These are phyloP conservation scores for Neurospora sublineolata DNA, from an alignment of 495 filamentous ascomycete species.

Conservation along the genomic window DNA sequence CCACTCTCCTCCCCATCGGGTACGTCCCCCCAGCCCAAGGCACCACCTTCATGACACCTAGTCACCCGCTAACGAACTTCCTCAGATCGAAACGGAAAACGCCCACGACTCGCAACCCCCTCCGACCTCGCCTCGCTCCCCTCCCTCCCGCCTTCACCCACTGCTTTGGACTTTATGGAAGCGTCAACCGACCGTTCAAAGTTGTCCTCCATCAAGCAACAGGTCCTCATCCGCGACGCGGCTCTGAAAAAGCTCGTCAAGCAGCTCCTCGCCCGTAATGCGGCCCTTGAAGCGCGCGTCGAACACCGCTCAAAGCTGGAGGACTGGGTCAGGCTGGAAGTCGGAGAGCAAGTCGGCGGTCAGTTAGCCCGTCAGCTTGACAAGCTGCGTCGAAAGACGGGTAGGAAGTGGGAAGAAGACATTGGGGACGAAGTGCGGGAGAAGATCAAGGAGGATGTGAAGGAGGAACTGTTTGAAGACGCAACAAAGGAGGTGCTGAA, in stretches of 20 bases:
- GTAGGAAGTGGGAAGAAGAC: neutral
- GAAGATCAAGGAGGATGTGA: neutral
- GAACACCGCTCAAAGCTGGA: neutral
- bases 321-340: neutral
- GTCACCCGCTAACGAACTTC: neutral
- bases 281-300: neutral
- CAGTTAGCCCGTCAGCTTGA: neutral
- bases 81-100: neutral
- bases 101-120: neutral
- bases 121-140: neutral
- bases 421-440: neutral
- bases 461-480: neutral
- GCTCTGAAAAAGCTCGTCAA: too few species aligned
- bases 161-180: neutral
- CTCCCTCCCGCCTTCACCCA: neutral
- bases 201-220: neutral
- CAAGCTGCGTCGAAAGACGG: neutral
- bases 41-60: neutral
- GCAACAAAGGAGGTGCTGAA: neutral
- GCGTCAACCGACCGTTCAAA: neutral
- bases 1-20: neutral
- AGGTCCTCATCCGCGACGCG: neutral
- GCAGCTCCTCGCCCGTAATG: neutral
- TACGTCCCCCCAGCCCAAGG: neutral
- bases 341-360: neutral